A percentile compares a stretch with the other conserved stretches of the same genome.
phyloP scores from a whole-genome alignment of 441 rosid species.

The Pelargonium exstipulatum region DNA sequence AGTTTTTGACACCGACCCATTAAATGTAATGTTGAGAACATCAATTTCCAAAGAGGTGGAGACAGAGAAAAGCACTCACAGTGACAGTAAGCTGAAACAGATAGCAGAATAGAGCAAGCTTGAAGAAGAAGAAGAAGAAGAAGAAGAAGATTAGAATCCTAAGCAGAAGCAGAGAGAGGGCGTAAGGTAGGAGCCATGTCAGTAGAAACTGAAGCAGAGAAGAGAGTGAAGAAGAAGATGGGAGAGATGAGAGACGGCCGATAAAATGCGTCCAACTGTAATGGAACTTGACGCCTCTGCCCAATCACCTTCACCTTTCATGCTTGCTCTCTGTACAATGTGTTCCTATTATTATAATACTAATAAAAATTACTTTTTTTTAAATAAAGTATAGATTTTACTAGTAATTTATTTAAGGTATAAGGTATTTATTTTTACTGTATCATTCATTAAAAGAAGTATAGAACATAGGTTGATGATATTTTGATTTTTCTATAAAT shows the following conservation, averaged over 20 bases:
- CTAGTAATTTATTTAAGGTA: neutral
- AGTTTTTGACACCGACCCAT: neutral
- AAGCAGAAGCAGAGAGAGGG: constrained; percentile 47
- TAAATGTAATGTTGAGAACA: neutral
- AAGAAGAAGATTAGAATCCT: constrained; percentile 21
- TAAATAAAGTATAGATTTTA: neutral
- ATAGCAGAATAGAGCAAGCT: neutral
- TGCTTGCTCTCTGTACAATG: constrained; percentile 22
- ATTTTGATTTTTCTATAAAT: too few species aligned
- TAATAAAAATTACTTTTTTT: neutral
- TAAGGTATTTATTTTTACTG: neutral
- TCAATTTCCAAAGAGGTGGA: neutral
- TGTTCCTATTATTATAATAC: neutral
- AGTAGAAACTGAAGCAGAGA: constrained; percentile 46
- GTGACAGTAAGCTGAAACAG: constrained; percentile 8
- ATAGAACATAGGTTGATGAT: too few species aligned
- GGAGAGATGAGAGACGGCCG: constrained; percentile 14
- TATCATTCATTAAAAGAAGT: too few species aligned
- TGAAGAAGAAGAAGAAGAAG: too few species aligned
- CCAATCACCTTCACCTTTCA: constrained; percentile 52
- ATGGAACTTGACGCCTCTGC: constrained; percentile 34
- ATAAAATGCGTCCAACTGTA: constrained; percentile 37
- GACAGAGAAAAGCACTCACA: neutral
- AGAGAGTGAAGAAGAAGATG: constrained; percentile 21
- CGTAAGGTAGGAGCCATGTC: constrained; percentile 62